Evolutionary conservation across 2,329 filamentous ascomycete species (phyloP), one percentile per base, ranked within the genome.

Genomic region (Massarina eburnea): DNA sequence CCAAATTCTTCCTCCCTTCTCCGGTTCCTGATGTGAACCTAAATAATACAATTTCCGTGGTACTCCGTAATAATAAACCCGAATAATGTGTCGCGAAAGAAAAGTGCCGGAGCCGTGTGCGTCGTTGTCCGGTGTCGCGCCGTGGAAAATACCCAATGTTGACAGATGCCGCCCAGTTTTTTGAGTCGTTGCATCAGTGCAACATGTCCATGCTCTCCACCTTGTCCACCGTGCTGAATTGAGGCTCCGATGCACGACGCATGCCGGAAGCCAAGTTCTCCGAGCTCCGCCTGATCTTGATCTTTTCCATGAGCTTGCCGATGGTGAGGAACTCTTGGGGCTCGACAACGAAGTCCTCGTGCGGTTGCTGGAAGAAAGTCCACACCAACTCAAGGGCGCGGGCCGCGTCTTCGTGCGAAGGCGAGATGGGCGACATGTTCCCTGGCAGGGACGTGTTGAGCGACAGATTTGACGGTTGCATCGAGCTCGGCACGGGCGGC

Each of bases 321-420:
- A 96, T 84, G 3, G 84, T 82, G 53, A 88, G 70, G 66, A 86
- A 91, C 52, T 96, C 91, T 58, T 82, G 81, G 37, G 89, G 81
- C 61, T 94, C 88, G 14, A 89, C 83, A 14, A 88, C 82, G 24
- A 90, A 80, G 1, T 84, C 85, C 18, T 70, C 75, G 0, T 84
- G 82, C 55, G 87, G 81, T 49, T 84, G 84, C 58, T 89, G 81
- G 66, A 96, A 87, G 64, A 92, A 96, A 49, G 74, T 85, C 66
- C 95, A 80, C 17, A 96, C 82, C 2, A 91, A 84, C 59, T 92
- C 86, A 4, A 95, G 80, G 1, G 91, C 92, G 41, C 83, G 80
- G 30, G 88, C 81, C 3, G 91, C 91, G 67, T 97, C 91, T 58
- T 96, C 91, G 56, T 91, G 88, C 1, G 86, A 87, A 72, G 80